These are phyloP conservation scores for Ambispora gerdemannii DNA, from an alignment of 192 early-diverging fungal genomes.

Conservation along the genomic window DNA sequence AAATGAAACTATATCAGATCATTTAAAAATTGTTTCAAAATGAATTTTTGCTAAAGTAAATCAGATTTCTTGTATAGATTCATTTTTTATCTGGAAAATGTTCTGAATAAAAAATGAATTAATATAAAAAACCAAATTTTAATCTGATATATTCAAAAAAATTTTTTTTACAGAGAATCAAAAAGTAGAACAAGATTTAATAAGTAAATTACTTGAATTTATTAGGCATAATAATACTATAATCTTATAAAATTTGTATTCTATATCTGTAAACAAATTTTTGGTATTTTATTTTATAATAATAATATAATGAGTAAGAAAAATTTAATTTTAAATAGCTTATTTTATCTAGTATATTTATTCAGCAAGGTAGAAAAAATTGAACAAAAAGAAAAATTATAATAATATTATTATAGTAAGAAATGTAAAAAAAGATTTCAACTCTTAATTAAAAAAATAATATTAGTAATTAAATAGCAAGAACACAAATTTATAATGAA, in stretches of 20 bases:
- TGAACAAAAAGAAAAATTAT: constrained; percentile 1
- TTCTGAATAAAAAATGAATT: too few species aligned
- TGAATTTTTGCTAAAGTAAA: too few species aligned
- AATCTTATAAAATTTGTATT: constrained; percentile 7
- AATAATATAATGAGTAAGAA: neutral
- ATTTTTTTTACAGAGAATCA: constrained; percentile 1
- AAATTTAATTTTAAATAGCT: neutral
- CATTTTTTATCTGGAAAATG: too few species aligned
- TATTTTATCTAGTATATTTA: constrained; percentile 13
- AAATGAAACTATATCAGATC: too few species aligned
- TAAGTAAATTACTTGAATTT: constrained; percentile 10
- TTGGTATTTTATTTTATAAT: neutral
- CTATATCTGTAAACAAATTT: constrained; percentile 13
- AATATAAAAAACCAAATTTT: too few species aligned
- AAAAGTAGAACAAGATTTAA: constrained; percentile 20
- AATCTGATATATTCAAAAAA: too few species aligned
- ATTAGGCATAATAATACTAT: constrained; percentile 6
- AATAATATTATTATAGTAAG: constrained; percentile 12
- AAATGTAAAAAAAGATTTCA: neutral
- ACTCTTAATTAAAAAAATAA: neutral
- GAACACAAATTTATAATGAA: constrained; percentile 25
- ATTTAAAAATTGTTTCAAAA: too few species aligned
- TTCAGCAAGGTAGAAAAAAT: constrained; percentile 15
- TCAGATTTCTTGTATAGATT: too few species aligned
- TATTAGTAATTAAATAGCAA: constrained; percentile 15